phyloP scores from a whole-genome alignment of 2,329 filamentous ascomycete genomes.

The Berkeleyomyces rouxiae region DNA sequence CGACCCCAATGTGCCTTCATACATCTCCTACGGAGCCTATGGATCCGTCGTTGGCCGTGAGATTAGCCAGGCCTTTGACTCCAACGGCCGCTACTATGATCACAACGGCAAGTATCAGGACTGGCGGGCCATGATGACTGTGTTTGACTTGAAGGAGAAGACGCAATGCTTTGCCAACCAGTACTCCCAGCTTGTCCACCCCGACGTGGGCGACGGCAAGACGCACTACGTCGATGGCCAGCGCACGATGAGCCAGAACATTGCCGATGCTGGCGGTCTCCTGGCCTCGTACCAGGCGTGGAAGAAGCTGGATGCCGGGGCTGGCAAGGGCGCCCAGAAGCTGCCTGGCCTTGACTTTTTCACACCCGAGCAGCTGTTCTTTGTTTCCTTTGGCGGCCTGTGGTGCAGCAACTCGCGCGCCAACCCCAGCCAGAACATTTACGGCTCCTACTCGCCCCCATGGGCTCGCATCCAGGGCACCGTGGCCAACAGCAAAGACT shows the following conservation, averaged over 20 bases:
- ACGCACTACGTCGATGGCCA: constrained; percentile 39
- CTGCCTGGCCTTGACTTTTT: constrained; percentile 47
- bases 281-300: constrained; percentile 47
- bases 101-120: constrained; percentile 46
- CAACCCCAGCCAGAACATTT: not conserved
- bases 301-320: constrained; percentile 36
- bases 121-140: constrained; percentile 49
- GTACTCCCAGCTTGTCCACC: constrained; percentile 35
- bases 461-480: not conserved
- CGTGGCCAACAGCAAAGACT: not conserved
- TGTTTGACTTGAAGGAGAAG: constrained; percentile 39
- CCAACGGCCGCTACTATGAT: constrained; percentile 46
- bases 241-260: constrained; percentile 51
- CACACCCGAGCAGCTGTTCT: constrained; percentile 53
- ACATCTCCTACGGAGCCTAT: constrained; percentile 51
- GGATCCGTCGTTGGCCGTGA: constrained; percentile 52
- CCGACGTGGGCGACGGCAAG: not conserved
- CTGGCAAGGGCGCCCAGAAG: constrained; percentile 28
- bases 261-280: constrained; percentile 53
- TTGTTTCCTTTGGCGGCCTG: constrained; percentile 44
- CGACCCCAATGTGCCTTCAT: constrained; percentile 43
- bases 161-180: constrained; percentile 51
- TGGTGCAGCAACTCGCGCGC: constrained; percentile 45
- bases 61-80: constrained; percentile 55
- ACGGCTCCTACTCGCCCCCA: not conserved